phyloP scores from a whole-genome alignment of 108 stramenopile species.

The Aureococcus anophagefferens region DNA sequence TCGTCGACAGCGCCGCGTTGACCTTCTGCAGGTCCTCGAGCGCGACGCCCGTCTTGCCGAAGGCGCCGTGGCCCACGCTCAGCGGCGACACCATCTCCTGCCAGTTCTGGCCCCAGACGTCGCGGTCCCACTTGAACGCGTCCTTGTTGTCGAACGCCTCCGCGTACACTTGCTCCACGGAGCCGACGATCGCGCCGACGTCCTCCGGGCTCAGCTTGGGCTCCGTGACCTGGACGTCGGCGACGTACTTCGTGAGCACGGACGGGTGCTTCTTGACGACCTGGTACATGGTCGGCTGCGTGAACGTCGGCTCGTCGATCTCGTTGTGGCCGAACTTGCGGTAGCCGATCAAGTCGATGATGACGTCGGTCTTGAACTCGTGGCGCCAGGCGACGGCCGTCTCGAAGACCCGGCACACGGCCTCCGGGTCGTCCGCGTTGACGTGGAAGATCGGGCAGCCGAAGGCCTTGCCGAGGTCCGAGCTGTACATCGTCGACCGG shows the following conservation, averaged over 20 bases:
- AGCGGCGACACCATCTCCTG: background rate
- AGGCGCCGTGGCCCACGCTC: background rate
- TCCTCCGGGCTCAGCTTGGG: slow-evolving; percentile 74
- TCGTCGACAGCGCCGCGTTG: slow-evolving; percentile 64
- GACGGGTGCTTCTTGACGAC: slow-evolving; percentile 75
- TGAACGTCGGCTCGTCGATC: slow-evolving; percentile 96
- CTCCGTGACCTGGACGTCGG: slow-evolving; percentile 26
- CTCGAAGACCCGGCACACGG: slow-evolving; percentile 86
- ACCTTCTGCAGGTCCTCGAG: slow-evolving; percentile 63
- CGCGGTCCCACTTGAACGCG: slow-evolving; percentile 58
- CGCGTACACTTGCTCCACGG: slow-evolving; percentile 70
- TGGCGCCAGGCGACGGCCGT: slow-evolving; percentile 94
- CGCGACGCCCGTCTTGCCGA: slow-evolving; percentile 81
- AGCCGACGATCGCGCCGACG: slow-evolving; percentile 65
- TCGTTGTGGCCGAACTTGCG: slow-evolving; percentile 99
- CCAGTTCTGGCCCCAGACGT: background rate
- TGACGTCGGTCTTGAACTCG: slow-evolving; percentile 88
- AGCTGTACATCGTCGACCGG: slow-evolving; percentile 87
- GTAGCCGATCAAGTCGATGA: slow-evolving; percentile 97
- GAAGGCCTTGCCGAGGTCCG: slow-evolving; percentile 97
- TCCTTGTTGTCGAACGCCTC: slow-evolving; percentile 69
- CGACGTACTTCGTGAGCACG: slow-evolving; percentile 74
- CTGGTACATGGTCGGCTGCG: slow-evolving; percentile 89
- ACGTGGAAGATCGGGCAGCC: slow-evolving; percentile 98
- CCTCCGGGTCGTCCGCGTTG: slow-evolving; percentile 96